Conservation (phyloP, 2,329 filamentous ascomycete species). For the Magnaporthiopsis rhizophila region DNA sequence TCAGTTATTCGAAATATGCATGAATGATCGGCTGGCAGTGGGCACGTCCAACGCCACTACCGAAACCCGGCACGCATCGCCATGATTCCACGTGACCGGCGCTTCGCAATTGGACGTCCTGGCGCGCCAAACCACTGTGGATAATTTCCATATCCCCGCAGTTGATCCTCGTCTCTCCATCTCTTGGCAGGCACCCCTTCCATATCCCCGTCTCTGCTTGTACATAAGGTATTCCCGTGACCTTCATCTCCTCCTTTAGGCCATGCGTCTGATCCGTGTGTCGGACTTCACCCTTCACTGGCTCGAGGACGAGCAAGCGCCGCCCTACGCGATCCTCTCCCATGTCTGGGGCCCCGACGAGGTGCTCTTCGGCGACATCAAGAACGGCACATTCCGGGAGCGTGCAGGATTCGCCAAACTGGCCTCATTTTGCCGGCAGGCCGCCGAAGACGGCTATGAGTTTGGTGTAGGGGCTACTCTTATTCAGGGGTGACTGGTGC, state of each 20-base stretch:
- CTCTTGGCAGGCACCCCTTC: no score
- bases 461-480: neutral
- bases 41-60: no score
- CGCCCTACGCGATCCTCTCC: slow-evolving; percentile 24
- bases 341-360: slow-evolving; percentile 24
- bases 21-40: no score
- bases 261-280: slow-evolving; percentile 14
- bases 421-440: neutral
- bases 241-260: neutral
- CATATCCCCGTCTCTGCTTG: no score
- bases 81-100: no score
- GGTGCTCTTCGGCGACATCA: slow-evolving; percentile 11
- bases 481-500: neutral
- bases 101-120: no score
- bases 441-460: neutral
- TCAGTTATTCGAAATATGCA: no score
- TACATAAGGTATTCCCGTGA: neutral
- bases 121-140: no score
- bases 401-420: neutral
- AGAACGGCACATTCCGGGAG: neutral
- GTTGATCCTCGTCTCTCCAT: neutral
- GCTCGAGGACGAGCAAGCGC: slow-evolving; percentile 10
- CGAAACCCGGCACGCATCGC: no score
- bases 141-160: no score
- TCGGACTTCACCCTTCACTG: slow-evolving; percentile 9